phyloP scores from a whole-genome alignment of 768 basidiomycete species.

The Hygrophorus russula region DNA sequence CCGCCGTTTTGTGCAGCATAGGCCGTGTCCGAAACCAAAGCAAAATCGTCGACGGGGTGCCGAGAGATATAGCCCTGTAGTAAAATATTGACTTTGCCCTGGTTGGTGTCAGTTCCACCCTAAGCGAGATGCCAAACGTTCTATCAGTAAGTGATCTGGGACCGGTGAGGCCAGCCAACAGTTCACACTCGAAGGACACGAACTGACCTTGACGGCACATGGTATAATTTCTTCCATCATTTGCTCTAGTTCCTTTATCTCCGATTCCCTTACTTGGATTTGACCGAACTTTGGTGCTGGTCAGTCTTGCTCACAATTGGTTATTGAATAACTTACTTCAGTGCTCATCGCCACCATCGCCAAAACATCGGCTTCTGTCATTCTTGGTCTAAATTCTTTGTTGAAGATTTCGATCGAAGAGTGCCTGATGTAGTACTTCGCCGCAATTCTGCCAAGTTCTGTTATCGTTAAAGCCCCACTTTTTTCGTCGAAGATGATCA shows the following conservation, averaged over 20 bases:
- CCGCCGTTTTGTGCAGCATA: constrained; percentile 94
- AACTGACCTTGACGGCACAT: constrained; percentile 66
- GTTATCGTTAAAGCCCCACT: constrained; percentile 58
- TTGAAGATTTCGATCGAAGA: constrained; percentile 84
- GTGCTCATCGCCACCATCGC: constrained; percentile 81
- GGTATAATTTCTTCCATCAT: constrained; percentile 53
- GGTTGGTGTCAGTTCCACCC: constrained; percentile 43
- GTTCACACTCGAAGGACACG: not conserved
- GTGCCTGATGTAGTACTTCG: constrained; percentile 90
- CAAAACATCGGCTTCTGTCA: constrained; percentile 91
- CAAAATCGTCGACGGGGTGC: constrained; percentile 83
- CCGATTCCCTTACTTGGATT: constrained; percentile 86
- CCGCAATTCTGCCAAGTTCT: constrained; percentile 93
- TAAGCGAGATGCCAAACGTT: constrained; percentile 16
- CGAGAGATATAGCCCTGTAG: constrained; percentile 85
- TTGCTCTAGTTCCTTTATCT: constrained; percentile 69
- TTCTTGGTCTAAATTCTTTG: constrained; percentile 58
- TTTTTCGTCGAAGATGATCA: constrained; percentile 67
- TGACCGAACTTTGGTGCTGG: constrained; percentile 66
- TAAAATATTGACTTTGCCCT: constrained; percentile 90
- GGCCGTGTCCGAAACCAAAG: constrained; percentile 87
- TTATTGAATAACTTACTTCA: constrained; percentile 43
- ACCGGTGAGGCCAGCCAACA: not conserved
- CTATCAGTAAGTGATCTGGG: not conserved
- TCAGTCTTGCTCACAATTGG: constrained; percentile 1